Evolutionary conservation across 352 stramenopile genomes (phyloP), one percentile per base, ranked within the genome.

Genomic region (Phytophthora macrochlamydospora): DNA sequence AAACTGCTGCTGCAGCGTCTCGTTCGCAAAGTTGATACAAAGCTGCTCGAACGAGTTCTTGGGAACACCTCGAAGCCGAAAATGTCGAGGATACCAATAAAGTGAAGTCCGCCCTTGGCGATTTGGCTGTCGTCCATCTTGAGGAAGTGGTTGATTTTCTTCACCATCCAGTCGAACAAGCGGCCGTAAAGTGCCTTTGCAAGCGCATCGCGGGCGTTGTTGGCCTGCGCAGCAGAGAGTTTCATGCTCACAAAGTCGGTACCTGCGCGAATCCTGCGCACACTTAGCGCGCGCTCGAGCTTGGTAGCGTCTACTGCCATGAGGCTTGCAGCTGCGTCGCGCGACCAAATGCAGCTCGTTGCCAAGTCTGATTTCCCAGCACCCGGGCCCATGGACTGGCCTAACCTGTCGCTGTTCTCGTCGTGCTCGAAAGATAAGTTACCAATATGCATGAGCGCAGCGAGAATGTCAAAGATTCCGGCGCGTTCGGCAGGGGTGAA

Each of bases 41-140:
- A 97, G 83, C 66, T 97, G 90, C 67, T 97, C 90, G 61, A 96
- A 97, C 53, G 83, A 94, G 64, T 97, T 97, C 61, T 91, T 78
- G 18, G 86, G 57, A 24, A 97, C n/a, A 93, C 85, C 54, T 98
- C 92, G 46, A 98, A 98, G 37, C 92, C 92, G 67, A 98, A 98
- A 59, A 98, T 97, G 74, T 98, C 92, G 2, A 98, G 72, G 51
- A 98, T 92, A 7, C 91, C 92, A 37, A 98, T 97, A 61, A 91
- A 95, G 42, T 90, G 82, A 40, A 79, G 63, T 9, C 70, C 67
- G 30, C 81, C 77, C 54, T 87, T 85, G 3, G 74, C 69, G 57
- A 81, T 90, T 55, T 92, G 75, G 37, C 76, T 79, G 59, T 94
- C 87, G 58, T 96, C 86, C 75, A 90, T 87, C 45, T 85, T 85